Base-by-base conservation (phyloP, 768 basidiomycete species). In the Panus rudis region DNA sequence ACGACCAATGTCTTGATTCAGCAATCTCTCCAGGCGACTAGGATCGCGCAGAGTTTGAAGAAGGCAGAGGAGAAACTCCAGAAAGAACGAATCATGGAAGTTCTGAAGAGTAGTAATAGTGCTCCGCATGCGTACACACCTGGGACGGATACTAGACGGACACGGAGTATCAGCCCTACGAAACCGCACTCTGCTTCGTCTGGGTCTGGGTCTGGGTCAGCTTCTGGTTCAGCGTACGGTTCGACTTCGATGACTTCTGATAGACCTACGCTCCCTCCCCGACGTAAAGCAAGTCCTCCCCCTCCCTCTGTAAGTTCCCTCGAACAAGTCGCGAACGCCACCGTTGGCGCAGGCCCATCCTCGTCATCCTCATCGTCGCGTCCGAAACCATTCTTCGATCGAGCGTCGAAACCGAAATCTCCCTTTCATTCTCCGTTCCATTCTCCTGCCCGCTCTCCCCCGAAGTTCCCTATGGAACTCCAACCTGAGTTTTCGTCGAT, bases 1-100 rank as follows among this genome's bases (percentile, higher is more conserved):
- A 52, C 43, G 26, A 48, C 42, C n/a, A 81, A 84, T 42, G 61
- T 76, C 22, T 78, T 77, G 19, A 81, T 78, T 10, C 70, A 74
- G 46, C 84, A 88, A 59, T 79, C 77, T 17, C 64, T 90, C 1
- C 78, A 83, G 41, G 87, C 87, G 5, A 79, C 75, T 45, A 84
- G 84, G 53, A 73, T 76, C 0, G 86, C 76, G 1, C 79, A 84
- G 58, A 73, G 72, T 4, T 66, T 85, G 61, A 84, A 86, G 60
- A 74, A 75, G 37, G 79, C 76, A 0, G 81, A 87, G 52, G 76
- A 76, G 31, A 70, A 75, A 48, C 66, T 85, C 14, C 83, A 84
- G 58, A 75, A 76, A 50, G 81, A 83, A 55, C 69, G 85, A 8
- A 73, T 86, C 16, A 64, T 86, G 47, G 76, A 80, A 58, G 78